Conservation (phyloP, 2,329 filamentous ascomycete species). For the Aaosphaeria arxii region DNA sequence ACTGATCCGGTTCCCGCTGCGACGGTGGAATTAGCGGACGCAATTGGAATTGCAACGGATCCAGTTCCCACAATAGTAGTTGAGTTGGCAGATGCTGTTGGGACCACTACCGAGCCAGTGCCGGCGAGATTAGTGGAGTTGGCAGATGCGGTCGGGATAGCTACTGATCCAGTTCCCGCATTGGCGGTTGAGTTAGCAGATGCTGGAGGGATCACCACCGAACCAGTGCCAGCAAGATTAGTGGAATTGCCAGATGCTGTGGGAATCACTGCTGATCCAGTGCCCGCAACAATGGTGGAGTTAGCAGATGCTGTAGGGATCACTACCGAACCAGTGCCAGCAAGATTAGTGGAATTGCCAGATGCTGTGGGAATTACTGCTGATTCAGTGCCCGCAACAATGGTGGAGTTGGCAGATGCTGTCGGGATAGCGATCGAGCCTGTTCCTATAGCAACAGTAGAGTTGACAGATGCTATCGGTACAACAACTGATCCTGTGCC, state of each 20-base stretch:
- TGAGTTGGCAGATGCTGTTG: not conserved
- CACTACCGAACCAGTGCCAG: not conserved
- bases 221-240: not conserved
- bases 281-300: not conserved
- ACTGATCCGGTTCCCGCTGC: not conserved
- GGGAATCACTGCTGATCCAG: not conserved
- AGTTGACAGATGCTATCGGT: not conserved
- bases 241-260: not conserved
- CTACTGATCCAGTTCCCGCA: not conserved
- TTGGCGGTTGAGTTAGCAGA: constrained; percentile 4
- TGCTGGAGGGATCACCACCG: not conserved
- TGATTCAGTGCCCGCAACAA: not conserved
- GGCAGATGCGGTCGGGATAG: constrained; percentile 1
- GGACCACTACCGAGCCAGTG: not conserved
- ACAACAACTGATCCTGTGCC: not conserved
- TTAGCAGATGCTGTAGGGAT: not conserved
- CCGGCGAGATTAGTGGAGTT: constrained; percentile 2
- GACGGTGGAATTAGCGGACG: not conserved
- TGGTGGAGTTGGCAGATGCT: not conserved
- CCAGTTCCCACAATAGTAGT: not conserved
- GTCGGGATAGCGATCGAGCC: not conserved
- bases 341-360: not conserved
- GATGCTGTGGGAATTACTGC: not conserved
- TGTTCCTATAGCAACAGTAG: not conserved
- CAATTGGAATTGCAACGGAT: not conserved